These are phyloP conservation scores for Nematocida sp. DNA, from an alignment of 371 early-diverging fungal species.

Conservation along the genomic window DNA sequence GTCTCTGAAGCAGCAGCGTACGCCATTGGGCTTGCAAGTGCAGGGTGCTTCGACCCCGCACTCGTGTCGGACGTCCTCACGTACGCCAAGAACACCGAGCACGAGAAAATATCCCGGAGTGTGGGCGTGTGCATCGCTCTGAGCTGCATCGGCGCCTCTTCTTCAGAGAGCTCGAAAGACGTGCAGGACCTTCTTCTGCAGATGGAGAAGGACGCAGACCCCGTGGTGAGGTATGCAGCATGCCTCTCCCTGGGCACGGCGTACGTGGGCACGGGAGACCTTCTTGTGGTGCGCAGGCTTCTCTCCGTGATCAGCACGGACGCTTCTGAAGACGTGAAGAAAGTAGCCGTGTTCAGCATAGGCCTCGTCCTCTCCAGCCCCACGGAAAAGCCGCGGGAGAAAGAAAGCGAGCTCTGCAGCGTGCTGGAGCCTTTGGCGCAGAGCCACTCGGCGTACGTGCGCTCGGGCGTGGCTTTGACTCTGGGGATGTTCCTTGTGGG, in stretches of 20 bases:
- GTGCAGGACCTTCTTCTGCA: constrained; percentile 11
- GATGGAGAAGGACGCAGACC: constrained; percentile 75
- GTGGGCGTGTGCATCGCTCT: constrained; percentile 34
- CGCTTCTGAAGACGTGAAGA: constrained; percentile 92
- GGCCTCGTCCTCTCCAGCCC: constrained; percentile 73
- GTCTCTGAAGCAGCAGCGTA: constrained; percentile 92
- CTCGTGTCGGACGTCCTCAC: constrained; percentile 21
- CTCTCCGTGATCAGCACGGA: constrained; percentile 85
- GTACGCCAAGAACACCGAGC: constrained; percentile 42
- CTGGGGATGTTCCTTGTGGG: constrained; percentile 93
- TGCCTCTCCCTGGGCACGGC: constrained; percentile 89
- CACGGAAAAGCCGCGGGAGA: constrained; percentile 66
- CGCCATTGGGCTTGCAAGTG: constrained; percentile 88
- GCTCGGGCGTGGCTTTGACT: constrained; percentile 87
- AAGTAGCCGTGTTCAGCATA: constrained; percentile 87
- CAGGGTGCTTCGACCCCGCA: constrained; percentile 66
- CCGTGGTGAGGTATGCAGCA: constrained; percentile 83
- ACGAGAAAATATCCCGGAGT: constrained; percentile 46
- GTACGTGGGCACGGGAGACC: constrained; percentile 88
- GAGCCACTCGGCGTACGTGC: constrained; percentile 91
- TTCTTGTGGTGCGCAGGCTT: constrained; percentile 73
- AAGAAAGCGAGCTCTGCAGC: constrained; percentile 81
- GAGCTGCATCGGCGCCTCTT: not conserved
- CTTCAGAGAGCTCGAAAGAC: not conserved
- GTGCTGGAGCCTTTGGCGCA: constrained; percentile 88